Base-by-base conservation (phyloP, 495 filamentous ascomycete species). In the Choiromyces venosus region DNA sequence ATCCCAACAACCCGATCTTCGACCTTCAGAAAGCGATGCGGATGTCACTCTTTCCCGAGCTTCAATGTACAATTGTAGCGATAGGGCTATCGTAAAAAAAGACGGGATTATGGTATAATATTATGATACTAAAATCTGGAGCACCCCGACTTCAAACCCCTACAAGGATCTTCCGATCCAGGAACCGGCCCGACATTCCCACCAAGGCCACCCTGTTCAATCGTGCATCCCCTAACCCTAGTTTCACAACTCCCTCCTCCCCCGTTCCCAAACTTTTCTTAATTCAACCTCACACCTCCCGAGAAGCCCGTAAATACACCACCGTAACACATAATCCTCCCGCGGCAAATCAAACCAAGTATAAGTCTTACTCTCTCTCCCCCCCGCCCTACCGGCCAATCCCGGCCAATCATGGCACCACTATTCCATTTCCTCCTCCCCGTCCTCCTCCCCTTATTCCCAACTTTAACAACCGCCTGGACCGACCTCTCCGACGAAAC, bases 401-500 rank as follows among this genome's bases (percentile, higher is more conserved):
- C 4, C n/a, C 38, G 33, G 29, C 37, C 52, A 33, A 61, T 16
- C 52, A 61, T 61, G 52, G 52, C 25, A 6, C 52, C 52, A 4
- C 25, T 61, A 14, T 33, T 61, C 52, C 52, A 14, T 12, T 29
- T 61, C 52, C 52, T 77, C 37, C 56, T 72, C 65, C 69, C 74
- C 36, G 33, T 76, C 36, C 64, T 69, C n/a, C 74, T 85, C 71
- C 71, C 86, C 56, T 67, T 86, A 69, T 75, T 84, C 65, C 74
- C 82, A 64, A 81, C 82, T 70, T 40, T 83, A 69, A 78, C 75
- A 33, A 73, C 82, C 42, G 91, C 90, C 73, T 97, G 96, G 85
- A 88, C 89, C 42, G 83, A 86, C 42, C 83, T 97, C 70, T 92
- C 94, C 18, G 89, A 94, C 76, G 83, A 88, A 64, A 89, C 90